Conservation (phyloP, 257 asterid species). For the Ocimum tenuiflorum region DNA sequence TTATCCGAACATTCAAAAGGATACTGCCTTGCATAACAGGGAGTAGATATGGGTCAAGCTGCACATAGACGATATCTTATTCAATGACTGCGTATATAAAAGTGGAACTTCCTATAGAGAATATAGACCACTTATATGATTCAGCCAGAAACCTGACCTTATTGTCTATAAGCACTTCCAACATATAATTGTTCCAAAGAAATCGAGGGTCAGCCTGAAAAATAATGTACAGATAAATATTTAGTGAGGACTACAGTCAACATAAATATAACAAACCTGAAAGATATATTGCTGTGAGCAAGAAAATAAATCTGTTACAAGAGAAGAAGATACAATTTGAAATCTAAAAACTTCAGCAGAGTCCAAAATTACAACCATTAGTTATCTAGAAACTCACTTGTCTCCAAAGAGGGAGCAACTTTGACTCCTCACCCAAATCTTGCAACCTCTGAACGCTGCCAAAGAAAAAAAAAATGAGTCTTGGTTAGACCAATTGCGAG, state of each 20-base stretch:
- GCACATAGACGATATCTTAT: constrained; percentile 35
- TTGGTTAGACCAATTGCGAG: constrained; percentile 5
- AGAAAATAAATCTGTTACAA: background rate
- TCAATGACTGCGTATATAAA: constrained; percentile 23
- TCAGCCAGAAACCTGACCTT: constrained; percentile 49
- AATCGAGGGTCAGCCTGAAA: constrained; percentile 96
- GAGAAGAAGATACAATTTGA: constrained; percentile 14
- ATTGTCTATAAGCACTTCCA: constrained; percentile 88
- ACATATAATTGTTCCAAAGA: constrained; percentile 93
- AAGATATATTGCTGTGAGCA: constrained; percentile 1
- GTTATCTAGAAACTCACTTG: constrained; percentile 53
- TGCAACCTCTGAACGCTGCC: constrained; percentile 83
- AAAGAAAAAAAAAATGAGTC: constrained; percentile 18
- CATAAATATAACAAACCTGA: constrained; percentile 6
- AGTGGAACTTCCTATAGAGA: background rate
- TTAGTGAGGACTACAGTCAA: background rate
- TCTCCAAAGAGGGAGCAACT: constrained; percentile 96
- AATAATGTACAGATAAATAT: constrained; percentile 10
- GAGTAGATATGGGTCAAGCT: constrained; percentile 91
- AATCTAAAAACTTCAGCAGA: background rate
- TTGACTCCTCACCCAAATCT: constrained; percentile 90
- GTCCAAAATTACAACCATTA: constrained; percentile 9
- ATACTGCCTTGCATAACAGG: constrained; percentile 99
- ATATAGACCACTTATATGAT: background rate
- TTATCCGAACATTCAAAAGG: constrained; percentile 38